Evolutionary conservation across 2,329 filamentous ascomycete genomes (phyloP), one percentile per base, ranked within the genome.

Genomic region (Cordyceps pruinosa): DNA sequence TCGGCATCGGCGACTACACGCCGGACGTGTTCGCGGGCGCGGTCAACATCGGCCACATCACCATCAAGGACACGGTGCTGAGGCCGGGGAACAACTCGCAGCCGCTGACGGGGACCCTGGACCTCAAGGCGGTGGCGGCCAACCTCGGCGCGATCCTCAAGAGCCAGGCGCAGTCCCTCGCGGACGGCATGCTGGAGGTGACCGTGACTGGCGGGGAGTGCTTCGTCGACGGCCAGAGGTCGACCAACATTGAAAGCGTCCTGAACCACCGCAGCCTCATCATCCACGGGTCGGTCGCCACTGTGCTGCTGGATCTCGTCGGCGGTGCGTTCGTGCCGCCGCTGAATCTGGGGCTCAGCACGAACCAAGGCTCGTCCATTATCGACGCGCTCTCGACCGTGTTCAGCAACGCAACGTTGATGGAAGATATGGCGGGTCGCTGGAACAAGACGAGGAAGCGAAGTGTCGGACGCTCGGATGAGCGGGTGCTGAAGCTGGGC

Each of bases 41-140:
- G 17, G 26, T 51, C 34, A 51, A 51, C 19, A 37, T 51, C 19
- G 48, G 48, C 32, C 19, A 51, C 48, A 51, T 51, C 26, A 51
- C 48, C 5, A 51, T 51, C 26, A 6, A 8, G 9, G 25, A 51
- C 34, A 39, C 48, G 23, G 35, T 51, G 10, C n/a, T 51, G 35
- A 7, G 2, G 5, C 48, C 48, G 8, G 48, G 48, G 9, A 30
- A 39, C 23, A 51, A 51, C 17, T 2, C 19, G 7, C 32, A 39
- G 26, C 8, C 32, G 12, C 26, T 51, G 15, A 30, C 34, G 5
- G 48, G 48, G 15, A 17, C 26, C 26, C 8, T 41, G 34, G 48
- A 39, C 13, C 21, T 39, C 35, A 9, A 3, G 23, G 32, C 15
- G 2, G 3, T 51, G 13, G 21, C 13, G n/a, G 35, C 32, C 7